A percentile compares a stretch with the other conserved stretches of the same genome.
These are phyloP conservation scores for Phaeosphaeria sp. DNA, from an alignment of 2,329 filamentous ascomycete species.

Conservation along the genomic window DNA sequence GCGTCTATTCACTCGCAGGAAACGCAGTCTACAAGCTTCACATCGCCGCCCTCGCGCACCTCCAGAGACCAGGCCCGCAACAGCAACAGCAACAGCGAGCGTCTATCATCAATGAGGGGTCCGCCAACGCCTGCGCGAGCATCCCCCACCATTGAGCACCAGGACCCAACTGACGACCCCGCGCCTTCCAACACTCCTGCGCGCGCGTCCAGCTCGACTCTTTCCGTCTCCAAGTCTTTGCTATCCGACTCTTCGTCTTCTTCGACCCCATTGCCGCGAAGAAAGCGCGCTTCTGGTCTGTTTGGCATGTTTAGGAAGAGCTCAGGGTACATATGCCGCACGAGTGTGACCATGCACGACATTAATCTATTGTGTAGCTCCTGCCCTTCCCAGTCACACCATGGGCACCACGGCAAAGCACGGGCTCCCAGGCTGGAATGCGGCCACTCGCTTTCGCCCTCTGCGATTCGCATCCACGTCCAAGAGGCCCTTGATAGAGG, in stretches of 20 bases:
- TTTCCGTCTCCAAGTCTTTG: conserved; percentile 27
- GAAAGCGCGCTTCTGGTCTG: conserved; percentile 37
- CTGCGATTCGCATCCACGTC: conserved; percentile 39
- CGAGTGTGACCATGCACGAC: neutral
- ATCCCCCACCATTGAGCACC: conserved; percentile 27
- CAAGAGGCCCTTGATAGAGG: conserved; percentile 44
- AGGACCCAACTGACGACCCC: conserved; percentile 22
- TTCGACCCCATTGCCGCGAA: conserved; percentile 22
- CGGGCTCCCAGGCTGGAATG: conserved; percentile 36
- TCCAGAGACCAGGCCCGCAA: conserved; percentile 36
- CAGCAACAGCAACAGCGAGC: conserved; percentile 25
- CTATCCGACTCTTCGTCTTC: conserved; percentile 31
- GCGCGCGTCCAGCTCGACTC: conserved; percentile 30
- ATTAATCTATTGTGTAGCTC: conserved; percentile 28
- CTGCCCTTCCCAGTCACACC: conserved; percentile 36
- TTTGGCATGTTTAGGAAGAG: conserved; percentile 44
- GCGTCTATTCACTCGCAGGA: conserved; percentile 44
- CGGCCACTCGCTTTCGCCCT: conserved; percentile 39
- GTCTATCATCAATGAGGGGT: conserved; percentile 21
- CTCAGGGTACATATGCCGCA: conserved; percentile 26
- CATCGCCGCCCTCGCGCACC: conserved; percentile 41
- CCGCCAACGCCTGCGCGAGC: conserved; percentile 22
- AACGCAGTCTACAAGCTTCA: conserved; percentile 44
- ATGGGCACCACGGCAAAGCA: conserved; percentile 30
- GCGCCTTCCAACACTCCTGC: conserved; percentile 23